Base-by-base conservation (phyloP, 2,329 filamentous ascomycete genomes). In the Knufia petricola region DNA sequence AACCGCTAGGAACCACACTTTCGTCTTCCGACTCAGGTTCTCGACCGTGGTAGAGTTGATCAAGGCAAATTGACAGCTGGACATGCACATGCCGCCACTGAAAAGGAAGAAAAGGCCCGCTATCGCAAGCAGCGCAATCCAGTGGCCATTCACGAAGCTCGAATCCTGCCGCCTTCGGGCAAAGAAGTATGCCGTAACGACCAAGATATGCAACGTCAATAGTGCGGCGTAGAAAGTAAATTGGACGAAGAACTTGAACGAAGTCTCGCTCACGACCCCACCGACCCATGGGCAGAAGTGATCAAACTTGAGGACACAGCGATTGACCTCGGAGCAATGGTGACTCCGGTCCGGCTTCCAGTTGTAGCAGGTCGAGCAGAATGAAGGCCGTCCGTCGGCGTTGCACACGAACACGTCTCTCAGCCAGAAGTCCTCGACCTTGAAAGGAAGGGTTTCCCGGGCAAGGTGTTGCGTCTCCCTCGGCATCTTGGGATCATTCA, bases 211-310 rank as follows among this genome's bases (percentile, higher is more conserved):
- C 2, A 71, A 64, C 55, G 82, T 87, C 58, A 82, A 86, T 3
- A 87, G 58, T 3, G 78, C 69, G 1, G 80, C 80, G 63, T 92
- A 95, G 37, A 78, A 75, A 13, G 81, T 80, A 61, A 95, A 95
- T 57, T 95, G 92, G 9, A 88, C 71, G 61, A 98, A 96, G 66
- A 87, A 95, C 60, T 95, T 95, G 70, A 90, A 89, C 2, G 83
- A 72, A 1, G 80, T 88, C 63, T 95, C 89, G 0, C 81, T 84
- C 8, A 98, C 82, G 55, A 95, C 85, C 19, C 90, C 92, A 3
- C 90, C 90, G n/a, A 94, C 89, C 79, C 81, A 96, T 0, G 90
- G 92, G 61, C 92, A 98, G 60, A 89, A 92, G 62, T 96, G 90
- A 55, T 96, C 90, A 84, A 95, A 92, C 60, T 92, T 92, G 34